Evolutionary conservation across 192 early-diverging fungal species (phyloP).

Genomic region (Coemansia sp.): DNA sequence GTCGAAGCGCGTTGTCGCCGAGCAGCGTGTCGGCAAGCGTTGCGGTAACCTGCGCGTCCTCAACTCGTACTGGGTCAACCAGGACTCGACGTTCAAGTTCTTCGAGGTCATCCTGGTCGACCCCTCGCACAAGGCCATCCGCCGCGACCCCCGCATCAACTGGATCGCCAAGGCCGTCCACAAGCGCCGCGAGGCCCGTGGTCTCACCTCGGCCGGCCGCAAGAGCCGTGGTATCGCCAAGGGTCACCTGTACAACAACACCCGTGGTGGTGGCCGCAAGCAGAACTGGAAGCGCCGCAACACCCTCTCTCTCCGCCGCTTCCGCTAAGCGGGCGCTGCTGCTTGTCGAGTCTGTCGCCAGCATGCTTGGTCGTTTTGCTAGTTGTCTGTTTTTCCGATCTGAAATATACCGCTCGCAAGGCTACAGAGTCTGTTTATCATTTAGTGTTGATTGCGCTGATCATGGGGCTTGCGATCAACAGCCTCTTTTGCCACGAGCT

Average conservation of each 20-base stretch:
- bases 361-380: conserved; percentile 5
- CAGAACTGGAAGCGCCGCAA: conserved; percentile 95
- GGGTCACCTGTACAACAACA: conserved; percentile 98
- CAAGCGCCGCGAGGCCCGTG: conserved; percentile 99
- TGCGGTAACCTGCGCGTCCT: conserved; percentile 98
- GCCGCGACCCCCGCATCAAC: conserved; percentile 98
- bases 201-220: conserved; percentile 95
- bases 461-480: not conserved
- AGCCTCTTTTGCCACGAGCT: not conserved
- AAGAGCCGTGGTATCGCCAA: conserved; percentile 98
- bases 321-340: conserved; percentile 70
- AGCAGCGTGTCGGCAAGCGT: conserved; percentile 97
- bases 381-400: not conserved
- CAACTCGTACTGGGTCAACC: conserved; percentile 99
- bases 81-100: conserved; percentile 99
- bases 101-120: conserved; percentile 99
- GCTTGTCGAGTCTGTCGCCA: not conserved
- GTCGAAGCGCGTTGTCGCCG: conserved; percentile 90
- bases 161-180: conserved; percentile 98
- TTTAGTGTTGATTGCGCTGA: not conserved
- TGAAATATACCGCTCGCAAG: not conserved
- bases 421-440: not conserved
- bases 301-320: conserved; percentile 93
- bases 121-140: conserved; percentile 97
- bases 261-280: conserved; percentile 90